Conservation (phyloP, 164 flowering plant genomes). For the Pachysandra terminalis region DNA sequence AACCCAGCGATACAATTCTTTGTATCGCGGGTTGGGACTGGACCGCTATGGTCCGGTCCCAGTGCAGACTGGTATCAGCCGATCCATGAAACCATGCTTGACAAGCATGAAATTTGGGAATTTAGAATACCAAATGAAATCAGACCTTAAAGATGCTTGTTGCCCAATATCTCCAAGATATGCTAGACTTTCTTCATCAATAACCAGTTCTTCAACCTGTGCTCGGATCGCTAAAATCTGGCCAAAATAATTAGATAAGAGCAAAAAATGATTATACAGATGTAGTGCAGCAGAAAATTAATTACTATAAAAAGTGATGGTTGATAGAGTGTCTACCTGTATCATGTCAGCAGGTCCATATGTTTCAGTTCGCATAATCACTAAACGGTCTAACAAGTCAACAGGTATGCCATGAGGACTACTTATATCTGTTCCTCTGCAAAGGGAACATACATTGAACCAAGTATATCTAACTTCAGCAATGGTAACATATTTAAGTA, state of each 20-base stretch:
- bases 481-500: no score
- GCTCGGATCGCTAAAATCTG: conserved; percentile 76
- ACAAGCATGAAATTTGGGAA: no score
- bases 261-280: neutral
- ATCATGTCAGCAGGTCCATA: conserved; percentile 81
- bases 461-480: no score
- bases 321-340: conserved; percentile 37
- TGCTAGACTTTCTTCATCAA: conserved; percentile 77
- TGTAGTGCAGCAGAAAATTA: neutral
- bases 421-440: conserved; percentile 74
- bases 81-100: no score
- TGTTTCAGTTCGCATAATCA: conserved; percentile 59
- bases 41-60: no score
- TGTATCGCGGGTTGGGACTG: no score
- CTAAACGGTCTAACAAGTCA: conserved; percentile 68
- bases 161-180: conserved; percentile 66
- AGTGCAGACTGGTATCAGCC: no score
- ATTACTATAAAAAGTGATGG: neutral
- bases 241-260: conserved; percentile 1
- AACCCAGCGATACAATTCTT: no score
- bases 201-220: conserved; percentile 61
- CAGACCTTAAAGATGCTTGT: conserved; percentile 61
- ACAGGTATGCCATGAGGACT: conserved; percentile 87
- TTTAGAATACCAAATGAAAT: neutral
- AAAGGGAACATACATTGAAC: neutral